Evolutionary conservation across 768 basidiomycete genomes (phyloP), one percentile per base, ranked within the genome.

Genomic region (Mycena crocata): DNA sequence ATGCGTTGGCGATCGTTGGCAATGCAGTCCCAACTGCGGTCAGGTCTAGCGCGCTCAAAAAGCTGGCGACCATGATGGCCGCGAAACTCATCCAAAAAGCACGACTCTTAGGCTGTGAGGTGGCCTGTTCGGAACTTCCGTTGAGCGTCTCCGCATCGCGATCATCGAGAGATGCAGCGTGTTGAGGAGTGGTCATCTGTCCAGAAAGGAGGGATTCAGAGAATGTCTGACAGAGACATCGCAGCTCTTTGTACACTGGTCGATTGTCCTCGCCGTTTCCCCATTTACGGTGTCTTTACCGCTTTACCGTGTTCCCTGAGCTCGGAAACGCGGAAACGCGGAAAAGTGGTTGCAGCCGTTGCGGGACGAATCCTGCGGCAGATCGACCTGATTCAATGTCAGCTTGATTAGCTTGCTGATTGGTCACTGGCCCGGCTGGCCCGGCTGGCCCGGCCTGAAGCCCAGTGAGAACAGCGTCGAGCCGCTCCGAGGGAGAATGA

Each of bases 21-120:
- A 72, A 34, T 12, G 67, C 69, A 1, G 71, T 72, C 10, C 69
- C 66, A 14, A 72, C 39, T 0, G 71, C 66, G n/a, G 67, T 66
- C 14, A 68, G 21, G 37, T 71, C 69, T 4, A 72, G 6, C 1
- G 69, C 71, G 46, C 63, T 66, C 21, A 72, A 46, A 30, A 70
- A 64, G 0, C 57, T 67, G 2, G 69, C 42, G 13, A 71, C 66
- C 55, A 58, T 60, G 9, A 72, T 68, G 0, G 71, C 69, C 9
- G 60, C 5, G 35, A 72, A 71, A n/a, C 46, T 62, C 55, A 72
- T 31, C 32, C 48, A 72, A 34, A 72, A 72, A n/a, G 62, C 68
- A 48, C 71, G 60, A 30, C 42, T 55, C 28, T 67, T 69, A 8
- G 56, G 40, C 17, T 32, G 30, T 4, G 10, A 1, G 39, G 37